Evolutionary conservation across 768 basidiomycete genomes (phyloP), one percentile per base, ranked within the genome.

Genomic region (Cubamyces lactineus): DNA sequence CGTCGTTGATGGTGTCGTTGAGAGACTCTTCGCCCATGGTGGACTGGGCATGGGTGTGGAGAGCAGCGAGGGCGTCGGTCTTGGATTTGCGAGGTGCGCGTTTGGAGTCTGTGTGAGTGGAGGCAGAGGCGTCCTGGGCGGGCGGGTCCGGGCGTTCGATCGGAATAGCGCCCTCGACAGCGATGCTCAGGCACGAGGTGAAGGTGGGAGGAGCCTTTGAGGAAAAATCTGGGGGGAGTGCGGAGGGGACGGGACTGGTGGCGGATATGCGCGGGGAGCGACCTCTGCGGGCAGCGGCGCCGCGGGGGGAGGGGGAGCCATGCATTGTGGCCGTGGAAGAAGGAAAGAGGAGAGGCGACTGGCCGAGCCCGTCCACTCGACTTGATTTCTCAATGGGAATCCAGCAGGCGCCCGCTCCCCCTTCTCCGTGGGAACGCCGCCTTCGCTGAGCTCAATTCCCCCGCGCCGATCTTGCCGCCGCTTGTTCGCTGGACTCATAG

Each of bases 61-160:
- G 77, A 23, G 92, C 92, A 28, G 84, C 89, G 34, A 94, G 79
- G 58, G 92, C 92, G 68, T 94, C 90, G 42, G 88, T 92, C 83
- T 94, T 94, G 68, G 91, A 93, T 82, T 93, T 93, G 74, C 92
- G 88, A 54, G 92, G 91, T 40, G 92, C 90, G 61, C 92, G 84
- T 75, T 64, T 79, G 57, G 65, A 78, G 56, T 72, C 73, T 64
- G 79, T 76, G 61, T 78, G 69, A 62, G 73, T 75, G 24, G 76
- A 66, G 55, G 76, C 64, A 54, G 72, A 70, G 6, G 69, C 66
- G 66, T 77, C 75, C 53, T 64, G 54, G 58, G 58, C 57, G 49
- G 59, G 28, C 11, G 63, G 54, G 38, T 70, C 69, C 62, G 67
- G 69, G 59, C 69, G 65, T 59, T 84, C 80, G 75, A 90, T 84